These are phyloP conservation scores for Celoporthe dispersa DNA, from an alignment of 2,329 filamentous ascomycete species.

Conservation along the genomic window DNA sequence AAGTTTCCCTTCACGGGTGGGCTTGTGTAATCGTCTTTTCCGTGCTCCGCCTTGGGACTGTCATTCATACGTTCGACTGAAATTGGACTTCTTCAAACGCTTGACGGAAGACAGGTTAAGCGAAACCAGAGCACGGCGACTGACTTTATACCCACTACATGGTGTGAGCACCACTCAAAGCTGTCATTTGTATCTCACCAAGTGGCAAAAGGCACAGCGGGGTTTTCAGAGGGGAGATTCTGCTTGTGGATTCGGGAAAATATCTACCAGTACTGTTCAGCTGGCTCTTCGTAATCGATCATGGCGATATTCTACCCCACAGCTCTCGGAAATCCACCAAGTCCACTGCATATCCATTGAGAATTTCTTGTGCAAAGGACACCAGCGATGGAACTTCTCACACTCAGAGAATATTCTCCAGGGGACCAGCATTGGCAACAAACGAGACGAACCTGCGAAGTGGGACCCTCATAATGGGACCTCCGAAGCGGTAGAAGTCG, in stretches of 20 bases:
- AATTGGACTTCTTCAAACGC: neutral
- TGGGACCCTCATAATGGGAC: neutral
- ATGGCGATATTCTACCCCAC: neutral
- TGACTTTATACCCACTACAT: neutral
- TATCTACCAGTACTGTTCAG: neutral
- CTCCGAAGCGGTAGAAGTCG: neutral
- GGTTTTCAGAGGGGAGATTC: neutral
- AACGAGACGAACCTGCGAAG: constrained; percentile 12
- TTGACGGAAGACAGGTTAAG: neutral
- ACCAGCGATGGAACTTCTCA: neutral
- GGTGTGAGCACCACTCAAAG: neutral
- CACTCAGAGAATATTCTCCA: neutral
- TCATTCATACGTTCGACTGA: neutral
- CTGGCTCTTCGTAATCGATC: neutral
- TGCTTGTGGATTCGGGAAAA: neutral
- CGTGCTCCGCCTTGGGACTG: neutral
- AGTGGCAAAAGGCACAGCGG: neutral
- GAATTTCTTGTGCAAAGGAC: neutral
- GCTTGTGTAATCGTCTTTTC: neutral
- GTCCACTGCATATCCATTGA: neutral
- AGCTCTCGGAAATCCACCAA: neutral
- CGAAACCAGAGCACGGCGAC: neutral
- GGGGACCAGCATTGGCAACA: neutral
- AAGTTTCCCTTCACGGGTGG: no score
- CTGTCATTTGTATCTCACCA: neutral